Base-by-base conservation (phyloP, 441 rosid genomes). In the Erodium chrysanthum region DNA sequence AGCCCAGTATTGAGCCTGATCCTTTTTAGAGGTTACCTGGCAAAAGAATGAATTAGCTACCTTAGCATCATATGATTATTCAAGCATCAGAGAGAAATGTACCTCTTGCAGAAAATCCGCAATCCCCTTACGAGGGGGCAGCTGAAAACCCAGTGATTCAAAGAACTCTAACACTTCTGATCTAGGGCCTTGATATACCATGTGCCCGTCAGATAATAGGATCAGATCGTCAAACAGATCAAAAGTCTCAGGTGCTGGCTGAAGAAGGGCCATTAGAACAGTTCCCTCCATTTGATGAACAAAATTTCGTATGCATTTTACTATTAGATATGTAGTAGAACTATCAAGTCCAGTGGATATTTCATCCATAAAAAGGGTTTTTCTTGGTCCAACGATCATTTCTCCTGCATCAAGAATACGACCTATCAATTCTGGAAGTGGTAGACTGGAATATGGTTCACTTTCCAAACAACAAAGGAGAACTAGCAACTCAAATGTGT, bases 101-200 rank as follows among this genome's bases (percentile, higher is more conserved):
- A 90, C 98, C 92, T 93, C 98, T 78, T 88, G 98, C 75, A 93
- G 97, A 74, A 93, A 93, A 87, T 93, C 97, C 21, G 97, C 94
- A 67, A 87, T 79, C 23, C 97, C 97, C 80, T 93, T 93, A 50
- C 95, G 84, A 3, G 88, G 86, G 25, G 97, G 90, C 42, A 90
- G 72, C 62, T 68, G 76, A 78, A 93, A 93, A 27, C 98, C 97
- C 66, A 90, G 67, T 29, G 97, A 90, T 75, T 90, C 92, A n/a
- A 93, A 93, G 82, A 93, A 93, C 67, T 79, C 89, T 15, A 88
- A 60, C 23, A 84, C 95, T n/a, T 87, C 86, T 68, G 77, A 76
- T 59, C 95, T 82, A 77, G 92, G 97, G 64, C 98, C 96, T 68
- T 88, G 80, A 73, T 93, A 90, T 27, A 93, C 92, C 76, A 88